Base-by-base conservation (phyloP, 2,329 filamentous ascomycete genomes). In the Sclerotinia minor region DNA sequence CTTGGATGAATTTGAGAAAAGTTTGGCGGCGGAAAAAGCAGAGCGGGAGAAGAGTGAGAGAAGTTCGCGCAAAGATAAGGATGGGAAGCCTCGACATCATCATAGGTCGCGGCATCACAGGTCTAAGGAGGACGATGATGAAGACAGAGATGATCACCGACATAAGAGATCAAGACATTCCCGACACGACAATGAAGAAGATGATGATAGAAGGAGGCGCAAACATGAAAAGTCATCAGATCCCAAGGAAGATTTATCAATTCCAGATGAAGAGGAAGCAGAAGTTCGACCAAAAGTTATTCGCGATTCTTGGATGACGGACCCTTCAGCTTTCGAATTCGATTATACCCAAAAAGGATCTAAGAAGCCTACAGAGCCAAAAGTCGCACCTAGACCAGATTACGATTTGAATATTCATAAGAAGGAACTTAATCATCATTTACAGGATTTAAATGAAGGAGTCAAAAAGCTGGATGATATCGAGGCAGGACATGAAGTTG, bases 291-390 rank as follows among this genome's bases (percentile, higher is more conserved):
- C 70, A 15, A 72, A 72, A 54, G 64, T 69, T 44, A 84, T 88
- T 72, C 87, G 96, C 71, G 95, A 98, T 78, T 87, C 90, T 0
- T 99, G 96, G 94, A 99, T 99, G 95, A 89, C 93, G 69, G 90
- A 90, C 0, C 93, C 94, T 0, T 92, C 91, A 0, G 87, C 89
- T 0, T 80, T 96, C 47, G 89, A 94, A 65, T 83, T 98, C 68
- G 94, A 98, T 76, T 97, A 96, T 77, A 84, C 92, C 63, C 85
- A 91, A 75, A 83, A 86, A 69, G 81, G 80, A 5, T 79, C 79
- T 1, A 83, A 84, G 70, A 87, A 87, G 69, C 77, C 80, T 8
- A 87, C 88, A 72, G 81, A 81, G 41, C 41, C 61, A 45, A 61
- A 68, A 50, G 65, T 71, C n/a, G 69, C 72, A 24, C 68, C 70